Percentiles rank a stretch among this genome's conserved stretches.
phyloP scores from a whole-genome alignment of 2,329 filamentous ascomycete genomes.

The Fusarium marasasianum region DNA sequence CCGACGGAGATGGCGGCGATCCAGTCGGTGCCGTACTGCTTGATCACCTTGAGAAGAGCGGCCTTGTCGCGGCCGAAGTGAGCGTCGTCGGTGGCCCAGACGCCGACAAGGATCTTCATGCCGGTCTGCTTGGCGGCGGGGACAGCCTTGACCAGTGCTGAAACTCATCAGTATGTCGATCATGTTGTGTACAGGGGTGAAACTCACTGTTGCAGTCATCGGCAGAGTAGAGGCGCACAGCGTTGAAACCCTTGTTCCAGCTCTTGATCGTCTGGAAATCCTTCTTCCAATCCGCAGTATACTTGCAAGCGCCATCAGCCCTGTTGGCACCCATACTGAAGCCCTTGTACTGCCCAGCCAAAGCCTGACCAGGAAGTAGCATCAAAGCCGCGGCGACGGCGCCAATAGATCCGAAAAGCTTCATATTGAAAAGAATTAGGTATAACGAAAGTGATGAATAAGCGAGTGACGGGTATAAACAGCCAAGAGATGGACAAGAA shows the following conservation, averaged over 20 bases:
- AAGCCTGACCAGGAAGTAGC: constrained; percentile 32
- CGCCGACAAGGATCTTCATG: constrained; percentile 37
- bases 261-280: constrained; percentile 41
- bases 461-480: neutral
- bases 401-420: constrained; percentile 28
- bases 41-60: constrained; percentile 38
- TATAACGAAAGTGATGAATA: constrained; percentile 5
- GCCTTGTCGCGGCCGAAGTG: constrained; percentile 39
- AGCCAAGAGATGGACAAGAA: neutral
- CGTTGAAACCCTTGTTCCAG: constrained; percentile 41
- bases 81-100: constrained; percentile 38
- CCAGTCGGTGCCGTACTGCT: constrained; percentile 38
- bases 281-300: constrained; percentile 38
- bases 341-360: constrained; percentile 37
- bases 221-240: constrained; percentile 34
- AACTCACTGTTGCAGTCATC: constrained; percentile 38
- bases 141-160: constrained; percentile 34
- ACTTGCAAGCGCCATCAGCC: constrained; percentile 35
- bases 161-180: no score
- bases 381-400: constrained; percentile 29
- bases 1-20: constrained; percentile 39
- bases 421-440: constrained; percentile 11
- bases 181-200: neutral
- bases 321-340: constrained; percentile 40
- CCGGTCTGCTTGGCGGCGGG: constrained; percentile 39